Conservation (phyloP, 2,329 filamentous ascomycete genomes). For the Curvularia sp. region DNA sequence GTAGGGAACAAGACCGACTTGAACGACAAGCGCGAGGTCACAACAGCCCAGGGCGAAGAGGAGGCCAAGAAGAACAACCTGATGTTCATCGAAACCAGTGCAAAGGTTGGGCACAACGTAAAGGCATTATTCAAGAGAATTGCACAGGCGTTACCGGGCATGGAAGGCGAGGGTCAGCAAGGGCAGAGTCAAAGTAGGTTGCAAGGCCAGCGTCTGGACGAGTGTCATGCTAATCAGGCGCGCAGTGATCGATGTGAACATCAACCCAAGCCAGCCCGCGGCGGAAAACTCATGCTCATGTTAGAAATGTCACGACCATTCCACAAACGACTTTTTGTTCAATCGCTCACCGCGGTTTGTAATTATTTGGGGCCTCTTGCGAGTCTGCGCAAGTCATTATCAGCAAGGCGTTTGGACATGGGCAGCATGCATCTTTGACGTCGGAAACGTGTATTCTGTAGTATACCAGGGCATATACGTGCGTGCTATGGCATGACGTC, state of each 20-base stretch:
- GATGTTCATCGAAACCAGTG: conserved; percentile 99
- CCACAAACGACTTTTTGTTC: conserved; percentile 22
- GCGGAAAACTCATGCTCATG: conserved; percentile 61
- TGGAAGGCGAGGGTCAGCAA: conserved; percentile 88
- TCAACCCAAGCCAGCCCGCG: conserved; percentile 70
- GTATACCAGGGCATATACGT: conserved; percentile 40
- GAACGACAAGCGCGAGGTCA: conserved; percentile 97
- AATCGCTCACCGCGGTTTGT: conserved; percentile 43
- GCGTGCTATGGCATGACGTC: conserved; percentile 30
- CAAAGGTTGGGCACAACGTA: conserved; percentile 97
- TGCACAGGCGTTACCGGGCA: conserved; percentile 94
- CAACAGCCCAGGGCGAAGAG: conserved; percentile 93
- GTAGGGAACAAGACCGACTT: conserved; percentile 99
- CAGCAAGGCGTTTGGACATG: conserved; percentile 51
- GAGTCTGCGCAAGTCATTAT: conserved; percentile 38
- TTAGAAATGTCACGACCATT: conserved; percentile 26
- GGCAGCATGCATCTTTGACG: conserved; percentile 23
- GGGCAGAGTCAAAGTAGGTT: conserved; percentile 80
- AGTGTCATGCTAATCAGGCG: conserved; percentile 19
- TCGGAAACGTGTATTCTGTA: conserved; percentile 41
- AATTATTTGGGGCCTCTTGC: conserved; percentile 44
- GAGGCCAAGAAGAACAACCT: conserved; percentile 97
- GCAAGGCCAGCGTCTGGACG: neutral
- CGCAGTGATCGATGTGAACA: conserved; percentile 91
- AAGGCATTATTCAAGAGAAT: conserved; percentile 98